phyloP scores from a whole-genome alignment of 495 filamentous ascomycete species.

The Clohesyomyces aquaticus region DNA sequence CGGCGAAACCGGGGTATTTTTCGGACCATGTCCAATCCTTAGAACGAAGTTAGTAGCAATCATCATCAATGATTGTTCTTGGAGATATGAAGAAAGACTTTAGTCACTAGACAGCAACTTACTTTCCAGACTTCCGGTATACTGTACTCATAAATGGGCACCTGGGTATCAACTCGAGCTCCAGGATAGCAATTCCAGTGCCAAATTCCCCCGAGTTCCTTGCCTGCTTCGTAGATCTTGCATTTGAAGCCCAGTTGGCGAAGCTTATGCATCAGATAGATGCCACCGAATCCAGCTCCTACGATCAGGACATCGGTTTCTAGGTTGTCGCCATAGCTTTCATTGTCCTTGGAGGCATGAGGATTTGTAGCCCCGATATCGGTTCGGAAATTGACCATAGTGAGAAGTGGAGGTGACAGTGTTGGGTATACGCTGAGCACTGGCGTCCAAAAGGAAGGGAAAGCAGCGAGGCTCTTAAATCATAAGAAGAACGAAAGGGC shows the following conservation, averaged over 20 bases:
- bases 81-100: not conserved
- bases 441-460: too few species aligned
- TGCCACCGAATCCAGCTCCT: conserved; percentile 57
- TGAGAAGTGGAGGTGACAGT: too few species aligned
- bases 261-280: conserved; percentile 51
- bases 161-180: conserved; percentile 50
- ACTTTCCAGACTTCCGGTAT: conserved; percentile 49
- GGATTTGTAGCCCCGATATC: conserved; percentile 38
- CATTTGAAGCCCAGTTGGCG: conserved; percentile 51
- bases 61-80: not conserved
- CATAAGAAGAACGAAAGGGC: too few species aligned
- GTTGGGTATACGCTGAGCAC: too few species aligned
- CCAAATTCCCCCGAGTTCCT: conserved; percentile 58
- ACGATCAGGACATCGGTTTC: conserved; percentile 55
- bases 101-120: too few species aligned
- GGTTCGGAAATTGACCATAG: conserved; percentile 37
- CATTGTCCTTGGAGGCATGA: conserved; percentile 11
- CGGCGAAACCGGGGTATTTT: conserved; percentile 48
- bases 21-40: conserved; percentile 54
- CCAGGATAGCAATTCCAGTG: conserved; percentile 54
- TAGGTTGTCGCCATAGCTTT: conserved; percentile 37
- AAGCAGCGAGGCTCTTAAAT: too few species aligned
- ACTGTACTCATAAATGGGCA: conserved; percentile 51
- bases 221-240: conserved; percentile 54
- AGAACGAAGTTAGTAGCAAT: not conserved